phyloP scores from a whole-genome alignment of 2,329 filamentous ascomycete species.

The Acarospora socialis region DNA sequence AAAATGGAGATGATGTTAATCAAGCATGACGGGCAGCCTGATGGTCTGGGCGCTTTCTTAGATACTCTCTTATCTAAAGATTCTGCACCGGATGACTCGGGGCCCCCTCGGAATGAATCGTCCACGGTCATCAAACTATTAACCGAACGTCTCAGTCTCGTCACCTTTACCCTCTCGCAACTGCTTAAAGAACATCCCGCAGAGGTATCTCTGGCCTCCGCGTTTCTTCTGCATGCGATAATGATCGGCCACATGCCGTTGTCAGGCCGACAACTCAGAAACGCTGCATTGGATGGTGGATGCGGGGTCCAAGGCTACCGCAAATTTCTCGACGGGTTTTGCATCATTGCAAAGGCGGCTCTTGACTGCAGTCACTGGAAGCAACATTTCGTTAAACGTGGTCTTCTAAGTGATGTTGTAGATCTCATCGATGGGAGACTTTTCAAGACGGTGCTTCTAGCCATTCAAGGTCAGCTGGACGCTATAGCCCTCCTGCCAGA shows the following conservation, averaged over 20 bases:
- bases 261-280: slow-evolving; percentile 23
- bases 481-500: slow-evolving; percentile 1
- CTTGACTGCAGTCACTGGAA: slow-evolving; percentile 26
- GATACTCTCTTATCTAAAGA: too few species aligned
- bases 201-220: slow-evolving; percentile 21
- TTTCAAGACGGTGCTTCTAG: slow-evolving; percentile 18
- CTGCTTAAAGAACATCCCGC: slow-evolving; percentile 19
- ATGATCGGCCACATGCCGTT: slow-evolving; percentile 29
- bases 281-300: slow-evolving; percentile 21
- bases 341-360: slow-evolving; percentile 22
- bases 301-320: slow-evolving; percentile 12
- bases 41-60: too few species aligned
- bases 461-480: neutral
- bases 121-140: slow-evolving; percentile 9
- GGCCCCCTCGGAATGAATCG: slow-evolving; percentile 6
- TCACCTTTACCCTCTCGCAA: slow-evolving; percentile 20
- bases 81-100: too few species aligned
- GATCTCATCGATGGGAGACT: slow-evolving; percentile 44
- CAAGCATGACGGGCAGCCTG: too few species aligned
- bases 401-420: slow-evolving; percentile 30
- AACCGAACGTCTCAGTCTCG: slow-evolving; percentile 20
- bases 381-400: slow-evolving; percentile 15
- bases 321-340: slow-evolving; percentile 25
- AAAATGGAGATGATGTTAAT: too few species aligned
- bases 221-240: slow-evolving; percentile 30